Percentiles rank a stretch among this genome's conserved stretches.
phyloP scores from a whole-genome alignment of 1,139 yeast genomes.

The Debaryomyces nepalensis region DNA sequence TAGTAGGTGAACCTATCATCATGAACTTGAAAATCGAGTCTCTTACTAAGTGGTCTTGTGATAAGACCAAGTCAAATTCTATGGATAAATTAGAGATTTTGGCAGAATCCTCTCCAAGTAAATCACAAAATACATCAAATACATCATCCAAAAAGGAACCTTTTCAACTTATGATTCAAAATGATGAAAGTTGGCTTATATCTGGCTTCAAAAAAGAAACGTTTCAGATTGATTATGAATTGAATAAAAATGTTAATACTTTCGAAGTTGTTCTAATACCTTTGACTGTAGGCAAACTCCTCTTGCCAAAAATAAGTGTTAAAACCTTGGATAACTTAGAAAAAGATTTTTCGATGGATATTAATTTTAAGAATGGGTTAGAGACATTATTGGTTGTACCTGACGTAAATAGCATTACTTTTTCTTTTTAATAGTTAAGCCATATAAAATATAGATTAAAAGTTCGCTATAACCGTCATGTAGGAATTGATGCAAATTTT shows the following conservation, averaged over 20 bases:
- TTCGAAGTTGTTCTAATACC: conserved; percentile 66
- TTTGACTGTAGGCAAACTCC: conserved; percentile 70
- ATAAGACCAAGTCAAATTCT: conserved; percentile 8
- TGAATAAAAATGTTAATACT: conserved; percentile 19
- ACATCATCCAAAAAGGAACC: conserved; percentile 13
- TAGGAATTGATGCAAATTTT: too few relatives aligned
- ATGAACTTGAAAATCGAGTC: conserved; percentile 51
- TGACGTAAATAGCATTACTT: conserved; percentile 63
- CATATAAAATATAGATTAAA: not conserved
- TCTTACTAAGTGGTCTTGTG: conserved; percentile 45
- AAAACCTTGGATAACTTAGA: conserved; percentile 29
- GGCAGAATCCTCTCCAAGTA: conserved; percentile 33
- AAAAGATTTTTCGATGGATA: conserved; percentile 53
- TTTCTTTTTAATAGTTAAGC: conserved; percentile 47
- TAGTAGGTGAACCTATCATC: conserved; percentile 67
- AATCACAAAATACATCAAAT: conserved; percentile 12
- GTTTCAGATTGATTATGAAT: conserved; percentile 37
- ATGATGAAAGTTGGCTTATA: conserved; percentile 65
- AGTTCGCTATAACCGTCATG: too few relatives aligned
- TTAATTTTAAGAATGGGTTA: conserved; percentile 67
- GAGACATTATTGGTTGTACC: conserved; percentile 77
- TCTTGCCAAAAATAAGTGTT: conserved; percentile 68
- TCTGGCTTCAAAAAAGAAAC: conserved; percentile 64
- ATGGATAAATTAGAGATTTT: conserved; percentile 21
- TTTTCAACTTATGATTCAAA: conserved; percentile 36